A percentile compares a stretch with the other conserved stretches of the same genome.
These are phyloP conservation scores for Russula foetens DNA, from an alignment of 768 basidiomycete genomes.

Conservation along the genomic window DNA sequence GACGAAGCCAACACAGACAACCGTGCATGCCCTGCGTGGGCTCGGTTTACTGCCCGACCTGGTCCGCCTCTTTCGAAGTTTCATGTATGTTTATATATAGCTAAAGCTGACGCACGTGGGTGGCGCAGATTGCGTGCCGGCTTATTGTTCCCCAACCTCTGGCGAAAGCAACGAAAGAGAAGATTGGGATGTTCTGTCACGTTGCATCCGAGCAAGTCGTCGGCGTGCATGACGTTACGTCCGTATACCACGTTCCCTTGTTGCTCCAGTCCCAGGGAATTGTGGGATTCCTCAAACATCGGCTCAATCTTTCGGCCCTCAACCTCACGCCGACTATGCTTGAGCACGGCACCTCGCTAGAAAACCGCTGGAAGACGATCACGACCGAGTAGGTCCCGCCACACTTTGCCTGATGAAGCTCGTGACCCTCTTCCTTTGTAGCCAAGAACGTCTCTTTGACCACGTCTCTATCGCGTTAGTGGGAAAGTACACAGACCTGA, in stretches of 20 bases:
- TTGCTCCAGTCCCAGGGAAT: slow-evolving; percentile 92
- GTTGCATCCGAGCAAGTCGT: slow-evolving; percentile 84
- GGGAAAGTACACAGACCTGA: slow-evolving; percentile 94
- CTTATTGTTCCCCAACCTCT: slow-evolving; percentile 72
- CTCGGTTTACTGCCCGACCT: slow-evolving; percentile 90
- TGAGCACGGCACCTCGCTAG: slow-evolving; percentile 56
- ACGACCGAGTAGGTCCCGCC: slow-evolving; percentile 55
- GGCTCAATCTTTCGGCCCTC: slow-evolving; percentile 64
- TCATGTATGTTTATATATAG: neutral
- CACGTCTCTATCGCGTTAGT: slow-evolving; percentile 85
- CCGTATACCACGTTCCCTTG: slow-evolving; percentile 95
- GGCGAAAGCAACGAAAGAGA: slow-evolving; percentile 80
- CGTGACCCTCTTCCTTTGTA: slow-evolving; percentile 26
- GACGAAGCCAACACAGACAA: slow-evolving; percentile 98
- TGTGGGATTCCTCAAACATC: slow-evolving; percentile 68
- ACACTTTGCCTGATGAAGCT: neutral
- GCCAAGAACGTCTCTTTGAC: slow-evolving; percentile 92
- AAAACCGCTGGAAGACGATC: slow-evolving; percentile 71
- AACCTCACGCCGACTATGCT: slow-evolving; percentile 47
- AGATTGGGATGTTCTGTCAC: slow-evolving; percentile 99
- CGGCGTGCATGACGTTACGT: slow-evolving; percentile 92
- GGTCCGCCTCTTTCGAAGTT: slow-evolving; percentile 37
- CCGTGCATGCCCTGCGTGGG: slow-evolving; percentile 87
- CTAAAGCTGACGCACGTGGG: neutral
- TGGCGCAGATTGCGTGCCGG: slow-evolving; percentile 81